Evolutionary conservation across 306 rosid species (phyloP).

Genomic region (Malus sylvestris): DNA sequence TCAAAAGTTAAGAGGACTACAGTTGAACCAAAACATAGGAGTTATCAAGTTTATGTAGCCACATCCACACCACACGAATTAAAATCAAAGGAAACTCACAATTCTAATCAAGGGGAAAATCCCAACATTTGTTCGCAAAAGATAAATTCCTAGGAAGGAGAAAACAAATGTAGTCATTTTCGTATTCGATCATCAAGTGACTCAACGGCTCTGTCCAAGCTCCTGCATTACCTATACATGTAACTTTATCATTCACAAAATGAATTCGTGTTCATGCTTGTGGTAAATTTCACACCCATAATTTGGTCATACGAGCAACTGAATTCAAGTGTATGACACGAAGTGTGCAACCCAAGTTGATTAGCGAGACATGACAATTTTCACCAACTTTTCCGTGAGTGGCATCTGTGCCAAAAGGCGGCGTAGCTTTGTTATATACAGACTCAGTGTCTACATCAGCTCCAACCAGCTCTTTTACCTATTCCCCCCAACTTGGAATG

Average conservation of each 20-base stretch:
- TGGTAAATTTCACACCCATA: neutral
- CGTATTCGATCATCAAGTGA: neutral
- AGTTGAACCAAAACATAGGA: too few species aligned
- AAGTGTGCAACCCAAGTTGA: neutral
- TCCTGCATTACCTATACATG: neutral
- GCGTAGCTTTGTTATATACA: neutral
- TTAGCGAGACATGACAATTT: neutral
- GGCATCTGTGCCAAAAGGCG: constrained; percentile 4
- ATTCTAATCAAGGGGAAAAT: neutral
- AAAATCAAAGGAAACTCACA: neutral
- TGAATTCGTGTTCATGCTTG: neutral
- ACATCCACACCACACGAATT: neutral
- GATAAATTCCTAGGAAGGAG: neutral
- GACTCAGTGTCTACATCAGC: neutral
- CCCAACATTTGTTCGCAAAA: neutral
- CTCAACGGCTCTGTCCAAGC: too few species aligned
- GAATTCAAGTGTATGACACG: neutral
- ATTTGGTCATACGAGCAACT: neutral
- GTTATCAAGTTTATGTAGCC: too few species aligned
- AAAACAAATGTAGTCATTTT: neutral
- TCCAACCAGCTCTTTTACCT: constrained; percentile 3
- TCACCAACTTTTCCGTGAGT: neutral
- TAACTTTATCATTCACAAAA: neutral
- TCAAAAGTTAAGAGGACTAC: too few species aligned
- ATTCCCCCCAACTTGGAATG: constrained; percentile 77